Base-by-base conservation (phyloP, 805 yeast genomes). In the Nakazawaea anatomiae region DNA sequence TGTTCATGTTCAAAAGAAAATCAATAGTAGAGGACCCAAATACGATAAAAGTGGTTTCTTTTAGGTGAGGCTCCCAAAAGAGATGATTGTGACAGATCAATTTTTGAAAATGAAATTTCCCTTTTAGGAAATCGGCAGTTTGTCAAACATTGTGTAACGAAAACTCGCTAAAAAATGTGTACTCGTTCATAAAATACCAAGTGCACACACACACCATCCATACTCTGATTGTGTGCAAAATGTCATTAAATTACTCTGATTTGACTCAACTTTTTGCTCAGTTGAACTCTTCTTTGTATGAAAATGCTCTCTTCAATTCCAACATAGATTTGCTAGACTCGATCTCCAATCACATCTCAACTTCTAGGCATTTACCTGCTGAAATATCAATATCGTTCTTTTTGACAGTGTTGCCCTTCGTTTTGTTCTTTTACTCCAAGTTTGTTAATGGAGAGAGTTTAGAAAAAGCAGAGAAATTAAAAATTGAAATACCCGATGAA, bases 401-500 rank as follows among this genome's bases (percentile, higher is more conserved):
- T 7, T 53, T 56, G 27, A 55, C 59, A n/a, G 55, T 56, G 10
- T 47, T 58, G 5, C 58, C 61, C n/a, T 25, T 54, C 8, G 25
- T 38, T 6, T 49, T 55, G 31, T 54, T 53, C 30, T 42, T 56
- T 12, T 55, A 48, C 40, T 50, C 55, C 10, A 47, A 51, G 36
- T 46, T 57, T 14, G 30, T 48, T n/a, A 49, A 54, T 5, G 39
- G 50, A 2, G 32, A 41, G 41, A 42, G 51, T 10, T 18, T 48
- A 12, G 60, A 69, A 40, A 67, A 60, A 35, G 71, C 79, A 9
- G 52, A 67, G 18, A 80, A 78, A 56, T 71, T 83, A 58, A 74
- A 73, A 42, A 62, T 83, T 18, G 76, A 82, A 4, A 69, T 82
- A 32, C 96, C 95, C 2, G 86, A 78, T 54, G 89, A 85, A 60